Conservation (phyloP, 768 basidiomycete species). For the Podaxis sp. region DNA sequence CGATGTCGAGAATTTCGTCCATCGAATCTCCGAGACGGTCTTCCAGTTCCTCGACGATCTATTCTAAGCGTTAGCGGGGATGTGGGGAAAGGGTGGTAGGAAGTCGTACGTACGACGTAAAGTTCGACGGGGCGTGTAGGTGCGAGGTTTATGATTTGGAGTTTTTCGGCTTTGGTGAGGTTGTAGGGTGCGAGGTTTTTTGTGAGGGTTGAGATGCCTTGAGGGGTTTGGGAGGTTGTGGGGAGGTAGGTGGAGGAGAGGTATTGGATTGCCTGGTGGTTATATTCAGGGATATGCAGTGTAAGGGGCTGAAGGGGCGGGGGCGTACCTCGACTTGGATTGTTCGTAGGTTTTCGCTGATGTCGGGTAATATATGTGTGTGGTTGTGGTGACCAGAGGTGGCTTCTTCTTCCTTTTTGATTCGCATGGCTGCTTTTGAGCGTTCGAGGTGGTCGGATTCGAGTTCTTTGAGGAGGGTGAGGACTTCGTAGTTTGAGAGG, state of each 20-base stretch:
- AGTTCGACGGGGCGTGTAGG: constrained; percentile 83
- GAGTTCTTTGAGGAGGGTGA: constrained; percentile 71
- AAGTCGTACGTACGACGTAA: constrained; percentile 71
- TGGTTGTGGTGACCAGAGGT: constrained; percentile 25
- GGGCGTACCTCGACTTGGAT: constrained; percentile 75
- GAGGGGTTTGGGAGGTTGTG: constrained; percentile 59
- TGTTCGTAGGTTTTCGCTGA: constrained; percentile 80
- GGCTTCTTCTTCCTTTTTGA: constrained; percentile 76
- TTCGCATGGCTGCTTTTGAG: constrained; percentile 64
- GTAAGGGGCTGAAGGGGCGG: background rate
- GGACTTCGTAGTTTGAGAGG: constrained; percentile 86
- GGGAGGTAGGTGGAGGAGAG: constrained; percentile 76
- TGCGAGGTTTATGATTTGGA: constrained; percentile 88
- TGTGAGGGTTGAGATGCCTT: constrained; percentile 64
- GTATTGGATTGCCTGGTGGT: constrained; percentile 76
- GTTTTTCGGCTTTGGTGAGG: constrained; percentile 88
- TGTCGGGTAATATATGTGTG: constrained; percentile 38
- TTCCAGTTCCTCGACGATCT: constrained; percentile 94
- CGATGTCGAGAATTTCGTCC: constrained; percentile 60
- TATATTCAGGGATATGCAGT: background rate
- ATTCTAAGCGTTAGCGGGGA: background rate
- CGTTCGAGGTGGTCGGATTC: constrained; percentile 71
- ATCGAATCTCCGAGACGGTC: constrained; percentile 72
- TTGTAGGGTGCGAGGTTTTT: constrained; percentile 63
- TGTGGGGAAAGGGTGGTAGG: background rate